Conservation (phyloP, 176 grass and related monocot genomes). For the Triticum timopheevii region DNA sequence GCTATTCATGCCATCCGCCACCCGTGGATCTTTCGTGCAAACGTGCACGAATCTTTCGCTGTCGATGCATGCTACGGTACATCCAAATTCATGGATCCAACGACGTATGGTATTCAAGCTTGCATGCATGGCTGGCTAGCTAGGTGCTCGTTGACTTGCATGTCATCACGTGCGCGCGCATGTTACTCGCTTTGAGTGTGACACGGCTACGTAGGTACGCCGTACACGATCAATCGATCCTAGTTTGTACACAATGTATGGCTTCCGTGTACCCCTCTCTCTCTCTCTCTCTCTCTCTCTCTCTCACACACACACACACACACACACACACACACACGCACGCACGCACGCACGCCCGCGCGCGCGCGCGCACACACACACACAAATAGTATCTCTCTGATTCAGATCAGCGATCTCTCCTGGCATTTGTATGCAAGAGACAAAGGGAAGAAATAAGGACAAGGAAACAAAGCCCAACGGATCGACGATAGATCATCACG, state of each 20-base stretch:
- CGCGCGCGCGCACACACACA: too few relatives aligned
- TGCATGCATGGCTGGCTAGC: not conserved
- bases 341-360: too few relatives aligned
- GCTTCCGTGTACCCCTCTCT: too few relatives aligned
- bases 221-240: not conserved
- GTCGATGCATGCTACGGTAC: not conserved
- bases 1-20: not conserved
- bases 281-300: too few relatives aligned
- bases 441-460: not conserved
- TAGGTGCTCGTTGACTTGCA: not conserved
- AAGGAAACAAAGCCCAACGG: not conserved
- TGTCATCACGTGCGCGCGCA: not conserved
- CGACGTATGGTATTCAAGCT: not conserved
- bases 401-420: too few relatives aligned
- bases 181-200: conserved; percentile 21
- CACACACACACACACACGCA: too few relatives aligned
- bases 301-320: too few relatives aligned
- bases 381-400: not conserved
- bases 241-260: not conserved
- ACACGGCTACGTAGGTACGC: not conserved
- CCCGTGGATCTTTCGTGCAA: not conserved
- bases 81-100: not conserved
- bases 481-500: too few relatives aligned
- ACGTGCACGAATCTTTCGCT: not conserved
- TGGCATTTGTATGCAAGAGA: not conserved